Evolutionary conservation across 1,284 basidiomycete species (phyloP), one percentile per base, ranked within the genome.

Genomic region (Ustilago loliicola): DNA sequence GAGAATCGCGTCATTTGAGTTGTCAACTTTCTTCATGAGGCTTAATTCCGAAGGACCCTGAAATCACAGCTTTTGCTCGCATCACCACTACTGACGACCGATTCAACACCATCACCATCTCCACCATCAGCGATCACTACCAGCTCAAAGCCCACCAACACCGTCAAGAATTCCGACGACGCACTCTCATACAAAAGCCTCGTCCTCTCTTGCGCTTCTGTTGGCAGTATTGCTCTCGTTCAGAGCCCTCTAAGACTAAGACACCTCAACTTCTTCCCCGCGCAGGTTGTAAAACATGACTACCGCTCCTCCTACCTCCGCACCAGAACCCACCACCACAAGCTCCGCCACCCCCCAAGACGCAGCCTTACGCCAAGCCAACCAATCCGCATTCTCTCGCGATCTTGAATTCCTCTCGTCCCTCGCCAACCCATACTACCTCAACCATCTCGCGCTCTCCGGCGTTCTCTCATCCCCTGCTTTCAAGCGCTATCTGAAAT

Each of bases 361-460:
- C 10, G 9, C 55, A 58, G 10, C 53, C n/a, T 17, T 45, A 13
- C 61, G 58, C 11, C 27, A 40, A 25, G 65, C 65, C 17, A 84
- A 84, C 68, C 80, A 83, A 61, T 42, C 73, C 15, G 57, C 68
- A 34, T 84, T 84, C 62, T 80, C 82, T 13, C 73, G 74, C 54
- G 80, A 84, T 21, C 80, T 83, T 38, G 82, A 83, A 48, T 83
- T 84, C 62, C 62, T 82, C 34, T 82, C 80, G 0, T 80, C 83
- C 6, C 80, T 84, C 52, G 76, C 82, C 70, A 82, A 82, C 52
- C 82, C 83, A 6, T 79, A 67, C 67, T 84, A 83, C 65, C 68
- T 84, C 57, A 75, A 80, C 64, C 69, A 78, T 52, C 78, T 84
- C 21, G 80, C 83, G 15, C 68, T 75, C 34, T 72, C 79, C 17